Percentiles rank a stretch among this genome's conserved stretches.
These are phyloP conservation scores for Scheffersomyces coipomensis DNA, from an alignment of 805 yeast species.

Conservation along the genomic window DNA sequence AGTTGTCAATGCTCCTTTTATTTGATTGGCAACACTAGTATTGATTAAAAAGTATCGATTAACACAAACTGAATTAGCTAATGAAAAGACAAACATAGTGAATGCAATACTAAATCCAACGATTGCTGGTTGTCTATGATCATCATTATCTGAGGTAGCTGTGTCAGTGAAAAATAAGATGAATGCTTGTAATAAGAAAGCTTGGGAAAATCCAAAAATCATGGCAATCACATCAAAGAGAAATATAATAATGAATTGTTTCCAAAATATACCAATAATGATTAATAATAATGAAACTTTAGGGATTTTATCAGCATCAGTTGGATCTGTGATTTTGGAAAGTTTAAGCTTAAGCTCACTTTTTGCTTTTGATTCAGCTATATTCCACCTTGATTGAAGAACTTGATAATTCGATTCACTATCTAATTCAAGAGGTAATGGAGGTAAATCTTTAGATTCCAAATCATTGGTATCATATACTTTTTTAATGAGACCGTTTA, in stretches of 20 bases:
- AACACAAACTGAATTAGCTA: slow-evolving; percentile 19
- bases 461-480: slow-evolving; percentile 22
- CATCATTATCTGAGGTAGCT: slow-evolving; percentile 3
- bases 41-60: slow-evolving; percentile 16
- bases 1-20: slow-evolving; percentile 19
- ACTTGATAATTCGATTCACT: slow-evolving; percentile 13
- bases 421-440: slow-evolving; percentile 18
- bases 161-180: slow-evolving; percentile 23
- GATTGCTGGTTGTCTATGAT: slow-evolving; percentile 17
- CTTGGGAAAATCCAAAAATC: slow-evolving; percentile 19
- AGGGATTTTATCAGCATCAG: slow-evolving; percentile 5
- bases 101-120: slow-evolving; percentile 23
- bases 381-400: slow-evolving; percentile 23
- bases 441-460: slow-evolving; percentile 61
- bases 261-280: slow-evolving; percentile 21
- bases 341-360: no score
- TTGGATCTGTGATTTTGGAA: no score
- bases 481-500: slow-evolving; percentile 22
- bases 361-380: slow-evolving; percentile 8
- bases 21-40: slow-evolving; percentile 11
- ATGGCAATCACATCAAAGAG: slow-evolving; percentile 23
- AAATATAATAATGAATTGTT: slow-evolving; percentile 15
- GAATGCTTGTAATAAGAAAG: slow-evolving; percentile 28
- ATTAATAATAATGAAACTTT: slow-evolving; percentile 10
- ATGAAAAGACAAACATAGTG: slow-evolving; percentile 21